These are phyloP conservation scores for Trametes gibbosa DNA, from an alignment of 768 basidiomycete genomes.

Conservation along the genomic window DNA sequence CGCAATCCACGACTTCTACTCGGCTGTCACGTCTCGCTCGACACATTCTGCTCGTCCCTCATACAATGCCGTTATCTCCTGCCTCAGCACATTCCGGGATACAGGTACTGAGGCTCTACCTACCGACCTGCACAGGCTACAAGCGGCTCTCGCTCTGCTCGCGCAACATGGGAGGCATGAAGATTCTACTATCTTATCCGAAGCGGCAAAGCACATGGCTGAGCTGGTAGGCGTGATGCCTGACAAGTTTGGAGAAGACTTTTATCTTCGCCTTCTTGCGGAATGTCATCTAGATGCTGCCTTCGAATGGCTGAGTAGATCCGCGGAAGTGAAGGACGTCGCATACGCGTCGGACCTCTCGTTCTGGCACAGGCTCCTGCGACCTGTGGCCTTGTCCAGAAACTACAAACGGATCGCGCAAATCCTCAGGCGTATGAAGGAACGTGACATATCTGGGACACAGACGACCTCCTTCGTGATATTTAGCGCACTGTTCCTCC, in stretches of 20 bases:
- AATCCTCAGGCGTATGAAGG: neutral
- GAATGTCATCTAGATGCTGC: constrained; percentile 25
- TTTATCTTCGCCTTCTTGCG: neutral
- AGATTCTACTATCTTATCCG: neutral
- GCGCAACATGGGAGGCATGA: neutral
- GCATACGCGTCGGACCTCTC: neutral
- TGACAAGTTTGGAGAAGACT: neutral
- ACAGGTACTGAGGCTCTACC: too few species aligned
- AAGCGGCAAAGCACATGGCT: neutral
- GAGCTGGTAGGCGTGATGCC: neutral
- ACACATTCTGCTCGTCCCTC: neutral
- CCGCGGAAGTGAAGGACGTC: neutral
- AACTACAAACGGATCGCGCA: neutral
- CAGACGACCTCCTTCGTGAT: neutral
- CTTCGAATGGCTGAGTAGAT: constrained; percentile 43
- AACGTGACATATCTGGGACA: neutral
- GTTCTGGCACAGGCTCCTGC: neutral
- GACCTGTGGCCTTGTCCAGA: neutral
- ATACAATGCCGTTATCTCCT: neutral
- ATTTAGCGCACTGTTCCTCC: neutral
- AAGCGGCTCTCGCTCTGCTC: neutral
- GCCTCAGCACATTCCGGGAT: neutral
- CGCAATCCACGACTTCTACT: neutral
- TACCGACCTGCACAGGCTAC: neutral
- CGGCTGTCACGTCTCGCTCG: neutral